Evolutionary conservation across 2,329 filamentous ascomycete genomes (phyloP).

Genomic region (Ophiostoma australiae): DNA sequence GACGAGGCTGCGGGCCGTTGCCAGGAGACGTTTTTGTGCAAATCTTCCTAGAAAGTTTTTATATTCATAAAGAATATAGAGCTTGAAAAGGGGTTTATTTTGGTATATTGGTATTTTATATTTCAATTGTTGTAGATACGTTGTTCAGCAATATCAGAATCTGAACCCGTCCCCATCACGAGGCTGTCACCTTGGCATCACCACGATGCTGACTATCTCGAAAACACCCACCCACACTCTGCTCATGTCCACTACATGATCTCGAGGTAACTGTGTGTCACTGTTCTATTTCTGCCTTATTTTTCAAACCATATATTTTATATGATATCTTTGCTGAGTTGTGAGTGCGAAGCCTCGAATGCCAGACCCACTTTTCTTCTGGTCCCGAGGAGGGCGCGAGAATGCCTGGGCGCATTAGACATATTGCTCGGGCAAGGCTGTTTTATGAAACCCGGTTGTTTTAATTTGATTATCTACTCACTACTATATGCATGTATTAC

Average conservation of each 20-base stretch:
- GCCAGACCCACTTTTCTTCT: neutral
- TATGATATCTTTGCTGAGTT: neutral
- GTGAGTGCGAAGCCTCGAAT: neutral
- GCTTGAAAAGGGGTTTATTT: neutral
- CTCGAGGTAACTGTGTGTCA: neutral
- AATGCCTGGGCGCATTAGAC: too few relatives aligned
- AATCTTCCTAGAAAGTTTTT: neutral
- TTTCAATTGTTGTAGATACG: neutral
- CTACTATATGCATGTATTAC: too few relatives aligned
- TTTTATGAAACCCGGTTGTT: too few relatives aligned
- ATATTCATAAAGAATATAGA: neutral
- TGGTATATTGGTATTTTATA: neutral
- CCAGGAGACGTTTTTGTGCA: too few relatives aligned
- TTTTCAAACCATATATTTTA: neutral
- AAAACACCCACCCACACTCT: neutral
- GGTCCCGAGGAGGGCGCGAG: too few relatives aligned
- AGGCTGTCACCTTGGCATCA: neutral
- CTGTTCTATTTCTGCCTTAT: neutral
- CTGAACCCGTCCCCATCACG: neutral
- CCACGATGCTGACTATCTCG: neutral
- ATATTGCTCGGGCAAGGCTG: too few relatives aligned
- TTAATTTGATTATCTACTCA: too few relatives aligned
- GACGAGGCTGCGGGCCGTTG: neutral
- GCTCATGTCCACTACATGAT: neutral
- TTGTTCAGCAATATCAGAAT: neutral